phyloP scores from a whole-genome alignment of 257 asterid genomes.

The Avicennia marina region DNA sequence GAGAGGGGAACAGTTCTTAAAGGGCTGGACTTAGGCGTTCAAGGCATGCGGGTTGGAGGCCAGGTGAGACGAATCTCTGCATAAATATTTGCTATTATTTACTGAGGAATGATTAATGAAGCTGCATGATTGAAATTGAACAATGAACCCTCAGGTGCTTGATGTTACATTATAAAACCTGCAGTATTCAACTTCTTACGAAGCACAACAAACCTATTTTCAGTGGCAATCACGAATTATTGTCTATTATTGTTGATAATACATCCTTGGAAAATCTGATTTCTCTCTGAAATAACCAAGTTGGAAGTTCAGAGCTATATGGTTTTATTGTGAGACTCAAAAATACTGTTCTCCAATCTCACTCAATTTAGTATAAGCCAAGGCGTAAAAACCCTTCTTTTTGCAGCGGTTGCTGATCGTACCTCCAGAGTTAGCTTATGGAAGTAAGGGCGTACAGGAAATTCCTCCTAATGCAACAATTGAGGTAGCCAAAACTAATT shows the following conservation, averaged over 20 bases:
- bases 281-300: not conserved
- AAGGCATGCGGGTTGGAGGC: slow-evolving; percentile 98
- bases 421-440: slow-evolving; percentile 96
- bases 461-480: slow-evolving; percentile 97
- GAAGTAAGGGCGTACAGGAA: slow-evolving; percentile 92
- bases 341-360: too few species aligned
- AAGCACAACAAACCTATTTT: too few species aligned
- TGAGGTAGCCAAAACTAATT: slow-evolving; percentile 49
- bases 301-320: not conserved
- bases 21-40: slow-evolving; percentile 91
- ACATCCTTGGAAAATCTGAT: not conserved
- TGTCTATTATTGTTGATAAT: too few species aligned
- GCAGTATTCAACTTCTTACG: not conserved
- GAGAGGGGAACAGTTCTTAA: slow-evolving; percentile 82
- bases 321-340: not conserved
- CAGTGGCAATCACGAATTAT: too few species aligned
- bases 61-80: slow-evolving; percentile 51
- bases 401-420: slow-evolving; percentile 85
- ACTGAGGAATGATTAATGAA: not conserved
- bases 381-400: too few species aligned
- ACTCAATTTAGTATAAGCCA: too few species aligned
- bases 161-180: not conserved
- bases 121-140: too few species aligned
- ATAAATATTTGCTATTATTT: not conserved
- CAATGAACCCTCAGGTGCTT: too few species aligned